Percentiles rank a stretch among this genome's conserved stretches.
Evolutionary conservation across 2,329 filamentous ascomycete genomes (phyloP).

Genomic region (Xylaria polymorpha): DNA sequence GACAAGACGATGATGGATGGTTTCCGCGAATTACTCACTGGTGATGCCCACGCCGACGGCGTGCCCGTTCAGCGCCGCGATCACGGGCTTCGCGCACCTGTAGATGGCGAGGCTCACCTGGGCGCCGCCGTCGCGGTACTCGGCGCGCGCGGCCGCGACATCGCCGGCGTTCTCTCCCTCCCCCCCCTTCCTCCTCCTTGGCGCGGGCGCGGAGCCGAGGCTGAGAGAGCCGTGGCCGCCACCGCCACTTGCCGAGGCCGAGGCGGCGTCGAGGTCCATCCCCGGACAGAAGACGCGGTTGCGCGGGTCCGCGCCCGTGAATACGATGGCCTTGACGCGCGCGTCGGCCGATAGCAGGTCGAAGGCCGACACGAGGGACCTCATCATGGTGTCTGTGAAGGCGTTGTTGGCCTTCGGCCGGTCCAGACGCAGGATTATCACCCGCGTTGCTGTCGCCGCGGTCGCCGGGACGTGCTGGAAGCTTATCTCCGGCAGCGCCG

Average conservation of each 20-base stretch:
- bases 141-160: constrained; percentile 15
- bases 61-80: constrained; percentile 69
- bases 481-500: constrained; percentile 56
- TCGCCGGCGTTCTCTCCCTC: not conserved
- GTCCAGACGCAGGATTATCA: constrained; percentile 72
- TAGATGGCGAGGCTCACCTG: constrained; percentile 66
- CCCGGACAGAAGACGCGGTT: constrained; percentile 69
- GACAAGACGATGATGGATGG: no score
- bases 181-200: no score
- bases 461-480: constrained; percentile 62
- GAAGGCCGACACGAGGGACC: constrained; percentile 68
- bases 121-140: constrained; percentile 64
- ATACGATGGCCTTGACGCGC: constrained; percentile 65
- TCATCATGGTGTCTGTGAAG: constrained; percentile 73
- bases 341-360: constrained; percentile 62
- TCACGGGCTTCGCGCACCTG: constrained; percentile 67
- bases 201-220: not conserved
- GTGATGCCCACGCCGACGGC: constrained; percentile 72
- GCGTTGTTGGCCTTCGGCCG: constrained; percentile 75
- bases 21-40: no score
- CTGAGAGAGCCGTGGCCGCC: not conserved
- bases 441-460: constrained; percentile 67
- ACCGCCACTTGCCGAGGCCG: constrained; percentile 36
- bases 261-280: constrained; percentile 61
- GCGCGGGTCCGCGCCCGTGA: constrained; percentile 62